Evolutionary conservation across 768 basidiomycete genomes (phyloP), one percentile per base, ranked within the genome.

Genomic region (Pleurotus citrinopileatus): DNA sequence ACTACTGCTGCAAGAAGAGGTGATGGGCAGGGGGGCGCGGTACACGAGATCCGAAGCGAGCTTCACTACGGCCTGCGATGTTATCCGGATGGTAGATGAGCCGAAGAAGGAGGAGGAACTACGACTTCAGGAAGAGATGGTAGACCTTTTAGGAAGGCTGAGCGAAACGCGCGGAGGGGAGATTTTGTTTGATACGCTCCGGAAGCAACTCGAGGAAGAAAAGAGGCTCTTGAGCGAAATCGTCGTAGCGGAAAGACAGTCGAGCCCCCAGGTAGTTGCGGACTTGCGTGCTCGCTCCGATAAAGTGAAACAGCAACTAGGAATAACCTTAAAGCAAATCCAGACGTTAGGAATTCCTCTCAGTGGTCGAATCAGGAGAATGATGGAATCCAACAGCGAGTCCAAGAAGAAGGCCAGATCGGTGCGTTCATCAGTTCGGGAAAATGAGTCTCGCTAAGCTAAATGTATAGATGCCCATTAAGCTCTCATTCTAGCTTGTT

Each of bases 131-230:
- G 32, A 32, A 1, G 61, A 65, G 57, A 53, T 64, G 38, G 61
- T 64, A 10, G 48, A 64, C 25, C 37, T 62, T 43, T 15, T 51
- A 2, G 61, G 32, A 29, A 61, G 64, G 36, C 61, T 78, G 7
- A 61, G 64, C 3, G 61, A 73, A 29, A 76, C 77, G 3, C 61
- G 62, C 19, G 76, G 76, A 9, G 59, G 43, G 6, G 15, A 36
- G 20, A 56, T 52, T n/a, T 45, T 62, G 4, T 50, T 32, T 19
- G 36, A 23, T 17, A 55, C 53, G 32, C 25, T 56, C 15, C 27
- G 12, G 22, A 29, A 32, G 20, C 34, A 34, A 20, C 20, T 36
- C 28, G 9, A n/a, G 12, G 19, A 50, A 36, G 13, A 50, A 6
- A 17, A 23, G 7, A 12, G 19, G 29, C 22, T 29, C 9, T 19